Base-by-base conservation (phyloP, 768 basidiomycete species). In the Butyriboletus loyo region DNA sequence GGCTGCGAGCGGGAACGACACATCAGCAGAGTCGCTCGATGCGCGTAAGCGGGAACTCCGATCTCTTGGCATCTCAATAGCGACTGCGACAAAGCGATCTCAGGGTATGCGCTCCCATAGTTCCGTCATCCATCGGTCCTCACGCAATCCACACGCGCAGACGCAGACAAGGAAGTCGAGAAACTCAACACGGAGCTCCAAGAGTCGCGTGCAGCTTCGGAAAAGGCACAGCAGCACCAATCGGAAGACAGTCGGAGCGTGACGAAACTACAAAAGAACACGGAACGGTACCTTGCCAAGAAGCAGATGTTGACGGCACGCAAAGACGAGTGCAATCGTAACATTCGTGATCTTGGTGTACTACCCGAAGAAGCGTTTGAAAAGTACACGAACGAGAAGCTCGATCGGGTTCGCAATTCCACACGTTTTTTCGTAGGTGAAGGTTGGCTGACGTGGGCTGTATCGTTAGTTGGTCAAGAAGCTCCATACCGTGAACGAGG, bases 281-380 rank as follows among this genome's bases (percentile, higher is more conserved):
- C 93, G 0, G 97, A 99, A 65, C 83, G 96, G 19, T 97, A 95
- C 69, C 79, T 96, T 8, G 86, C 93, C 24, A 98, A 98, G 71
- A 81, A 87, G 36, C 89, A 93, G 66, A 89, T 97, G 76, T 76
- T 98, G 14, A 60, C 80, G 21, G 79, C 79, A 35, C 83, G 94
- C 41, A 92, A 92, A 67, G 96, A 98, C 52, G 96, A 98, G 62
- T 95, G 92, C 66, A 96, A 90, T 66, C 83, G 93, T 61, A 94
- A 89, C 68, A 97, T 98, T 57, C 86, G 97, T 44, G 97, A 98
- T 62, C 80, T 99, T 13, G 97, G 97, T 32, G 94, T 98, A 0
- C 72, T 98, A 15, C 97, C 97, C 1, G 95, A 98, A 71, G 96
- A 98, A 69, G 97, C 97, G 0, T 98, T 95, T 61, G 86, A 92